These are phyloP conservation scores for Clavulina sp. DNA, from an alignment of 768 basidiomycete species.

Conservation along the genomic window DNA sequence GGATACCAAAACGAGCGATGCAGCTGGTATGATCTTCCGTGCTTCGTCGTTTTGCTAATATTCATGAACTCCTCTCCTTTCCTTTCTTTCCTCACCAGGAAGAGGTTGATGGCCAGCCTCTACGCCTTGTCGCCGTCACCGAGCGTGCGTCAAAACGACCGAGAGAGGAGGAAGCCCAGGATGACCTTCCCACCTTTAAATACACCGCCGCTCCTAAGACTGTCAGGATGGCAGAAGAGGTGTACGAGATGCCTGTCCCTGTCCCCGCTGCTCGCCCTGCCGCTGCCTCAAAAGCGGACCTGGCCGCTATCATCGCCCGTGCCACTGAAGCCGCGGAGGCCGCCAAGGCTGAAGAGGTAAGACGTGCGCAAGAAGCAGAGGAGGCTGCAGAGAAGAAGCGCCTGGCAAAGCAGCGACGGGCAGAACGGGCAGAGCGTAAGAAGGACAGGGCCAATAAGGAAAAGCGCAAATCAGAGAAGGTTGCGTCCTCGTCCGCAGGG, in stretches of 20 bases:
- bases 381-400: conserved; percentile 34
- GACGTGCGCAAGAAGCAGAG: conserved; percentile 6
- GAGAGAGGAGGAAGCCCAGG: conserved; percentile 13
- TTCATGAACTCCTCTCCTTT: background rate
- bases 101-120: conserved; percentile 14
- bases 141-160: conserved; percentile 7
- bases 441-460: conserved; percentile 13
- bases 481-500: background rate
- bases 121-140: conserved; percentile 14
- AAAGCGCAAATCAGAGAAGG: conserved; percentile 4
- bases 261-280: conserved; percentile 7
- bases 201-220: background rate
- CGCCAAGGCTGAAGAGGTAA: conserved; percentile 8
- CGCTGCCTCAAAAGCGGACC: conserved; percentile 11
- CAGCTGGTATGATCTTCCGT: conserved; percentile 17
- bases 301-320: conserved; percentile 23
- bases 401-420: conserved; percentile 31
- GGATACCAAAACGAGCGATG: conserved; percentile 57
- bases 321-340: conserved; percentile 16
- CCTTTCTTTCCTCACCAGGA: background rate
- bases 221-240: no score
- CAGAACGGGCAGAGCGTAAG: no score
- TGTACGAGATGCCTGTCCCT: background rate
- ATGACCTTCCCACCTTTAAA: conserved; percentile 10
- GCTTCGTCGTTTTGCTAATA: background rate